Percentiles rank a stretch among this genome's conserved stretches.
Conservation (phyloP, 2,329 filamentous ascomycete genomes). For the Aspergillus sp. region DNA sequence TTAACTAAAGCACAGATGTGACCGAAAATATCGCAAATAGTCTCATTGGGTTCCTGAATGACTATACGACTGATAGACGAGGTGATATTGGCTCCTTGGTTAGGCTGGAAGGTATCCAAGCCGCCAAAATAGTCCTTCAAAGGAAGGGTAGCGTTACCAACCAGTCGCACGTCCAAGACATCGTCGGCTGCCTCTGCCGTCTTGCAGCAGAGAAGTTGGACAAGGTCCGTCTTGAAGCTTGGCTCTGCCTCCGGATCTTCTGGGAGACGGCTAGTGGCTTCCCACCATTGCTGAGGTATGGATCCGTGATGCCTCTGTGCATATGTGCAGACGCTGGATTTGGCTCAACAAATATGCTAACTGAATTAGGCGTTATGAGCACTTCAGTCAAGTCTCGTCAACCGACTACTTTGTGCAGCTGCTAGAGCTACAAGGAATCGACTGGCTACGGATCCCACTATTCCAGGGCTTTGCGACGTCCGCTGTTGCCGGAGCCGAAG, state of each 20-base stretch:
- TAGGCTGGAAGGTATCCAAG: slow-evolving; percentile 73
- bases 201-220: slow-evolving; percentile 88
- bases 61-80: slow-evolving; percentile 86
- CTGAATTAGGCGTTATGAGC: slow-evolving; percentile 38
- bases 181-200: slow-evolving; percentile 55
- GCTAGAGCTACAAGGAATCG: slow-evolving; percentile 34
- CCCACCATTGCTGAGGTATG: slow-evolving; percentile 43
- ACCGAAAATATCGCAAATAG: slow-evolving; percentile 28
- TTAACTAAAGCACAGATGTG: slow-evolving; percentile 29
- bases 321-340: background rate
- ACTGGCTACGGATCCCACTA: slow-evolving; percentile 39
- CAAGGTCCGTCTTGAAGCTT: slow-evolving; percentile 66
- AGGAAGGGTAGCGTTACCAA: slow-evolving; percentile 12
- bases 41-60: slow-evolving; percentile 59
- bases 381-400: slow-evolving; percentile 47
- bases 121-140: slow-evolving; percentile 49
- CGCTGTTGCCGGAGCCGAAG: slow-evolving; percentile 45
- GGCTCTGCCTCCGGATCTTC: slow-evolving; percentile 42
- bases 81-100: slow-evolving; percentile 90
- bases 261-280: slow-evolving; percentile 39
- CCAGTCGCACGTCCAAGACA: slow-evolving; percentile 22
- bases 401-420: slow-evolving; percentile 45
- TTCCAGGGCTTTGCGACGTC: slow-evolving; percentile 47
- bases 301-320: background rate
- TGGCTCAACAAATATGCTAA: slow-evolving; percentile 13